Base-by-base conservation (phyloP, 208 protist genomes). In the Endotrypanum monterogeii region DNA sequence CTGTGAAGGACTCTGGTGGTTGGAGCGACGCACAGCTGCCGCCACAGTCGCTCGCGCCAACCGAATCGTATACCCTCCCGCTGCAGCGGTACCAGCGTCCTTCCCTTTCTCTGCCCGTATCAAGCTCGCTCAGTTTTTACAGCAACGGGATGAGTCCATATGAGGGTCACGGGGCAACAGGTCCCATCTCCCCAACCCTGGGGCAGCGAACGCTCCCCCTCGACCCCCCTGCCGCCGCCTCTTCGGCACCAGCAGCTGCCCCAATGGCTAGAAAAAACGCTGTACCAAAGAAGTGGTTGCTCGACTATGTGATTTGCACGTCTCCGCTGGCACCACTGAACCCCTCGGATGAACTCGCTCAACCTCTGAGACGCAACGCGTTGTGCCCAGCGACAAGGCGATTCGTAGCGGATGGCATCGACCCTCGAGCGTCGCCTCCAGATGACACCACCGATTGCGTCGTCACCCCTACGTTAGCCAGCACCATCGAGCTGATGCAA, bases 291-390 rank as follows among this genome's bases (percentile, higher is more conserved):
- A 60, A 41, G 48, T 4, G 32, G 32, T 51, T 28, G 23, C 48
- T 51, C 20, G 71, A 50, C 9, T 23, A 61, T 9, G 35, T 62
- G 14, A 60, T 44, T 25, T n/a, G 48, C n/a, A 30, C 71, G 35
- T 68, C 71, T 54, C 52, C 71, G 48, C n/a, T 37, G 18, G 25
- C 48, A 56, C 32, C 58, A 50, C 71, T 76, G 62, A 39, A 65
- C 54, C 41, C 63, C 54, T 71, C 63, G 23, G 62, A 48, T 30
- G 62, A 54, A 14, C 44, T 14, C 44, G 5, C 44, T 14, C 8
- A 48, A 11, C 12, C 44, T 14, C 8, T 48, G 44, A 48, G 5
- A 11, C 44, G 12, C 5, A 48, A 11, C 8, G 12, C 44, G 44
- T 48, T 48, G 5, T 11, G 12, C 44, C 44, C 44, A 48, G 39